Base-by-base conservation (phyloP, 306 rosid species). In the Abrus pulchellus region DNA sequence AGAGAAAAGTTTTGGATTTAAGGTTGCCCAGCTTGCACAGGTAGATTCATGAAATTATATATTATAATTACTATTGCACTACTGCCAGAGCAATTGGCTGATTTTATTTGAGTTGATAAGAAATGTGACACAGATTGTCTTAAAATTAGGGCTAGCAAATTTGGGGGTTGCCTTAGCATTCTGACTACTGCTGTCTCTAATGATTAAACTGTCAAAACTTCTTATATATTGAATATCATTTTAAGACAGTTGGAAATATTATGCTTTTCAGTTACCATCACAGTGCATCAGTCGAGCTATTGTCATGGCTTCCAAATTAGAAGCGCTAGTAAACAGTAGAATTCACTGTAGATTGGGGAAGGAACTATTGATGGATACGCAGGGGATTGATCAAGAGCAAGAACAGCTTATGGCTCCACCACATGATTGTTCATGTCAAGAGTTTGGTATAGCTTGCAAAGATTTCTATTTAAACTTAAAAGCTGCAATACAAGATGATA, bases 21-120 rank as follows among this genome's bases (percentile, higher is more conserved):
- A 91, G 85, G 99, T 95, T 80, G 99, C 99, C 6, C 94, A 90
- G 79, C 99, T 95, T 75, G 99, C 97, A 77, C 98, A 93, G 97
- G 99, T 93, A 84, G 71, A 53, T 47, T 78, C 72, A 38, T 13
- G 1, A 33, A 48, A 56, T 73, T 60, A 20, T 78, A 28, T 57
- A 44, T 60, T 74, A 53, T n/a, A 30, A 8, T 66, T 41, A 2
- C n/a, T 1, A 33, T 49, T 71, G 41, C 65, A 6, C 54, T 57
- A 52, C 76, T 62, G 20, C 36, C 38, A 11, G 34, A 72, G 83
- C 50, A 72, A 40, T 77, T 45, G 38, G 61, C 52, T 79, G 40
- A 52, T 53, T 69, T 54, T 81, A 40, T 40, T 62, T 38, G 13
- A 74, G 20, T 54, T 76, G 48, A n/a, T 74, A 28, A 66, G 34